Evolutionary conservation across 2,329 filamentous ascomycete genomes (phyloP).

Genomic region (Nemania diffusa): DNA sequence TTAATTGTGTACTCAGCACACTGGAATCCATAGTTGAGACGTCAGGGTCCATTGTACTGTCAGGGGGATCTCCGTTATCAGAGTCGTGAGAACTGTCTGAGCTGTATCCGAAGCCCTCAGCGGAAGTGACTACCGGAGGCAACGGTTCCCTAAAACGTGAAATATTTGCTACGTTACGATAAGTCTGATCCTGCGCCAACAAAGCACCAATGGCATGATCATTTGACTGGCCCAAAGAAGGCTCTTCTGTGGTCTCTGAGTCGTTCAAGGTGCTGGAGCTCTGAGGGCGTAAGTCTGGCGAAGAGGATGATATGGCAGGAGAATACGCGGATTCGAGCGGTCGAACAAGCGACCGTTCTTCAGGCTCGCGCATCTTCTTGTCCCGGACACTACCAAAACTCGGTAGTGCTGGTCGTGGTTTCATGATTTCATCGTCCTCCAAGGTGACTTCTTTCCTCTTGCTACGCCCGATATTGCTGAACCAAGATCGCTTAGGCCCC

Average conservation of each 20-base stretch:
- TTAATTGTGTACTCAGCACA: constrained; percentile 39
- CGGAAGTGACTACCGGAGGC: constrained; percentile 75
- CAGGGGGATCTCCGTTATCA: constrained; percentile 52
- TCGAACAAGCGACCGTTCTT: constrained; percentile 68
- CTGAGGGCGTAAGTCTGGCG: constrained; percentile 44
- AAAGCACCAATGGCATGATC: constrained; percentile 69
- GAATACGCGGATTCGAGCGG: constrained; percentile 56
- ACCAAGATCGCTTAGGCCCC: constrained; percentile 61
- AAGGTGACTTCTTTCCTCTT: constrained; percentile 63
- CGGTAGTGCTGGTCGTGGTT: constrained; percentile 77
- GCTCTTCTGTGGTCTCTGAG: constrained; percentile 48
- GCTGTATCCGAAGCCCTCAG: constrained; percentile 72
- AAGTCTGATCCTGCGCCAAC: constrained; percentile 63
- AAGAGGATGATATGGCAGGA: constrained; percentile 42
- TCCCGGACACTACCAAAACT: constrained; percentile 79
- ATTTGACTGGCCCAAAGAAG: constrained; percentile 62
- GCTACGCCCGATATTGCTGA: constrained; percentile 58
- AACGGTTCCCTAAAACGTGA: constrained; percentile 71
- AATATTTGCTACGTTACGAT: constrained; percentile 65
- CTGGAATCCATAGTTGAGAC: constrained; percentile 37
- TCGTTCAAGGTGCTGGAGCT: constrained; percentile 41
- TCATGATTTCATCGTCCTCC: constrained; percentile 76
- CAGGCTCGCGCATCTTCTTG: constrained; percentile 63
- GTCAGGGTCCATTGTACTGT: constrained; percentile 32
- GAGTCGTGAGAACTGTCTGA: constrained; percentile 65